These are phyloP conservation scores for Penicillium roqueforti DNA, from an alignment of 495 filamentous ascomycete species.

Conservation along the genomic window DNA sequence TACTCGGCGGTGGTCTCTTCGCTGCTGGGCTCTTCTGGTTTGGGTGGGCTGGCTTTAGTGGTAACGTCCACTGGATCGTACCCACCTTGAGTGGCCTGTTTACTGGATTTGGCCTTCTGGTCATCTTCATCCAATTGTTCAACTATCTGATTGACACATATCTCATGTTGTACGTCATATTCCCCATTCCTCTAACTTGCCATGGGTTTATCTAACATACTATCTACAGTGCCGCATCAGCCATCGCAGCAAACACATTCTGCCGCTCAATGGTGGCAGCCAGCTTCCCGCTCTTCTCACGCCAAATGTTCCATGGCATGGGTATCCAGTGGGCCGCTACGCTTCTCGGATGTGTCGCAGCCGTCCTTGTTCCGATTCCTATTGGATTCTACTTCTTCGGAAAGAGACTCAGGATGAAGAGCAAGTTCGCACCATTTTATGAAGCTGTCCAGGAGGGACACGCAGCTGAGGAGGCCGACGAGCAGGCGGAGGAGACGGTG, in stretches of 20 bases:
- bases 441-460: slow-evolving; percentile 24
- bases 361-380: slow-evolving; percentile 68
- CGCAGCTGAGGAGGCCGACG: slow-evolving; percentile 14
- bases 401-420: slow-evolving; percentile 30
- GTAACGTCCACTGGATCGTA: slow-evolving; percentile 74
- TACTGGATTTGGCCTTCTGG: slow-evolving; percentile 61
- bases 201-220: slow-evolving; percentile 1
- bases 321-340: slow-evolving; percentile 76
- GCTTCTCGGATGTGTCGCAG: slow-evolving; percentile 69
- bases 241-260: slow-evolving; percentile 88
- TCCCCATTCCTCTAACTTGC: not conserved
- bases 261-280: slow-evolving; percentile 71
- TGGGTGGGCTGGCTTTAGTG: slow-evolving; percentile 70
- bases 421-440: slow-evolving; percentile 54
- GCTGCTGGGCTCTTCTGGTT: slow-evolving; percentile 82
- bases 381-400: slow-evolving; percentile 39
- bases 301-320: slow-evolving; percentile 73
- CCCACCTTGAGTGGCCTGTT: slow-evolving; percentile 69
- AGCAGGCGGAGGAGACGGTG: slow-evolving; percentile 10
- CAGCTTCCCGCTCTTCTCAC: slow-evolving; percentile 75
- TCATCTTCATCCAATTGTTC: slow-evolving; percentile 79
- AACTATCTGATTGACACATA: slow-evolving; percentile 90
- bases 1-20: slow-evolving; percentile 71
- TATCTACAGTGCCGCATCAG: slow-evolving; percentile 60
- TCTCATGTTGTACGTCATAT: slow-evolving; percentile 70